Evolutionary conservation across 352 stramenopile species (phyloP), one percentile per base, ranked within the genome.

Genomic region (Phytophthora pistaciae): DNA sequence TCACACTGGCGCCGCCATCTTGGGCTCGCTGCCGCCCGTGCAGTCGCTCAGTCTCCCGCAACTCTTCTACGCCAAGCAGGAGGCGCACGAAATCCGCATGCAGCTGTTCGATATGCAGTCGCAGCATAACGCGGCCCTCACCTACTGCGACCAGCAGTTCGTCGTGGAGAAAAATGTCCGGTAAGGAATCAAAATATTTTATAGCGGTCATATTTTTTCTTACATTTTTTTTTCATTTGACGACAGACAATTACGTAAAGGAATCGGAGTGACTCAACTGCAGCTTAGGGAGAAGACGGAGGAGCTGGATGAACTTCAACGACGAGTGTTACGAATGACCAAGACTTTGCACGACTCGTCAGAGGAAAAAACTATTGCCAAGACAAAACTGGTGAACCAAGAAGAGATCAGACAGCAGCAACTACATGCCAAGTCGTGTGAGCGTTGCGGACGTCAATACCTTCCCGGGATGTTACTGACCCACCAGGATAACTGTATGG

Each of bases 121-220:
- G 5, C 73, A 82, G 38, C 74, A 90, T 16, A 69, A 79, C 13
- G 69, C 70, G 16, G 72, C 77, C 0, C 68, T 92, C 10, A 74
- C 61, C 6, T 88, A 70, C 23, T 91, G 79, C 4, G 83, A 89
- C 25, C 78, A 85, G 46, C 85, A 94, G 56, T 88, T 92, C 48
- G 73, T 71, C 6, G 54, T 84, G 6, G 83, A 94, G 60, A 80
- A 76, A 5, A 82, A 76, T 21, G 77, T 91, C 25, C 74, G 82
- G 75, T 87, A 78, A 31, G 42, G n/a, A 33, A 36, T 29, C 27
- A 33, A 8, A 59, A 3, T 38, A 42, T 56, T 59, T 53, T 42
- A 18, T 48, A 7, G 25, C 33, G n/a, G 8, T 44, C 25, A 33
- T 54, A 36, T 52, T 44, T 40, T 33, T 55, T 65, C 5, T 44